A percentile compares a stretch with the other conserved stretches of the same genome.
phyloP scores from a whole-genome alignment of 2,329 filamentous ascomycete genomes.

The Biscogniauxia marginata region DNA sequence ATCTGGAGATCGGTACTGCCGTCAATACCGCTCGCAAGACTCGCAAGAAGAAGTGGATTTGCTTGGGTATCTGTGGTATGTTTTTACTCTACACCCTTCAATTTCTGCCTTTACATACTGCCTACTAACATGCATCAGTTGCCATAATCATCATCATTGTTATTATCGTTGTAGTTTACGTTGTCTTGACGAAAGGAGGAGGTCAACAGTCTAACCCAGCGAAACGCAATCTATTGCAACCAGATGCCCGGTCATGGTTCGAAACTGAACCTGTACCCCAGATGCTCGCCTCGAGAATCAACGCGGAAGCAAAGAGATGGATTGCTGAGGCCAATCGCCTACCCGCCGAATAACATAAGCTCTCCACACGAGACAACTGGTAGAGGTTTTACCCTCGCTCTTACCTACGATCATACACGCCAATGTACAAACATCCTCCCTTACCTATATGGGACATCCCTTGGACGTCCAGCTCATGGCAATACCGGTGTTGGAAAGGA shows the following conservation, averaged over 20 bases:
- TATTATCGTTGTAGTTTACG: constrained; percentile 42
- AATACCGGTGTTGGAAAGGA: too few relatives aligned
- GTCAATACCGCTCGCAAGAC: constrained; percentile 78
- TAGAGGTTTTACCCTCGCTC: neutral
- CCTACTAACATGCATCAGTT: constrained; percentile 41
- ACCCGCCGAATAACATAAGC: constrained; percentile 5
- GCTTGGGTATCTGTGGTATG: constrained; percentile 71
- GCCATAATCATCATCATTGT: constrained; percentile 53
- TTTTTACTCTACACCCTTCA: constrained; percentile 9
- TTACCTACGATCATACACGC: neutral
- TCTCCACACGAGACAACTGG: neutral
- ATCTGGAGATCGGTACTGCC: constrained; percentile 77
- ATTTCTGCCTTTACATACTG: neutral
- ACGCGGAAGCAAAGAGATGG: constrained; percentile 21
- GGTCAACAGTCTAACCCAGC: constrained; percentile 1
- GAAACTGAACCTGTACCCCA: constrained; percentile 17
- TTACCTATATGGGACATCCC: neutral
- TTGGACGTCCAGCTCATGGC: neutral
- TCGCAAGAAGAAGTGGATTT: constrained; percentile 96
- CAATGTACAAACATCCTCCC: neutral
- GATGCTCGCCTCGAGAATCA: constrained; percentile 23
- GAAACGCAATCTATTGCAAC: constrained; percentile 24
- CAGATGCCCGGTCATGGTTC: constrained; percentile 17
- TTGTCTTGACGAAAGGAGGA: constrained; percentile 15
- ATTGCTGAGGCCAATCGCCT: constrained; percentile 8